These are phyloP conservation scores for Anastatica hierochuntica DNA, from an alignment of 345 rosid species.

Conservation along the genomic window DNA sequence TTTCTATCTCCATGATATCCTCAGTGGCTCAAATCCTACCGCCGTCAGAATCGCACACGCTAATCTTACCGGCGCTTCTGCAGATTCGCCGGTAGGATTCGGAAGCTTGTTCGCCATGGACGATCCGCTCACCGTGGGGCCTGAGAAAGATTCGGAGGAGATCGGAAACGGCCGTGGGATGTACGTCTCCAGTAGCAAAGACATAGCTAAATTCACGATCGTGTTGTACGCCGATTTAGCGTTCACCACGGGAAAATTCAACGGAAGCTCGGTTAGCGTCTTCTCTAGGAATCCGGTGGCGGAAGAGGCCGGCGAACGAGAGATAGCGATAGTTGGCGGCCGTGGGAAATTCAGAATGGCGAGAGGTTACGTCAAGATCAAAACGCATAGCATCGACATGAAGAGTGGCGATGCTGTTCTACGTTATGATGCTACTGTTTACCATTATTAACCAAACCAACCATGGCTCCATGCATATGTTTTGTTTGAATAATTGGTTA, in stretches of 20 bases:
- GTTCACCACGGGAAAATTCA: slow-evolving; percentile 29
- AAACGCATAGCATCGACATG: slow-evolving; percentile 16
- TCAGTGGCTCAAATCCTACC: slow-evolving; percentile 22
- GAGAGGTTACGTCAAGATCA: slow-evolving; percentile 28
- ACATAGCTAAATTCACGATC: slow-evolving; percentile 6
- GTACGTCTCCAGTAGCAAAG: slow-evolving; percentile 26
- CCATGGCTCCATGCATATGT: no score
- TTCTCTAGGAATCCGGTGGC: slow-evolving; percentile 37
- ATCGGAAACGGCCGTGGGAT: slow-evolving; percentile 40
- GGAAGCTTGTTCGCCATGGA: slow-evolving; percentile 35
- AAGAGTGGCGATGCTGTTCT: slow-evolving; percentile 33
- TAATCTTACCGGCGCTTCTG: not conserved
- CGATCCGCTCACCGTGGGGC: slow-evolving; percentile 36
- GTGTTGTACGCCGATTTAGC: slow-evolving; percentile 34
- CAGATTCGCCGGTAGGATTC: slow-evolving; percentile 9
- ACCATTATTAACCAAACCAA: slow-evolving; percentile 29
- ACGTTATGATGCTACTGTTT: slow-evolving; percentile 27
- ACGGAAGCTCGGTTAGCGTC: slow-evolving; percentile 39
- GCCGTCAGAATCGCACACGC: slow-evolving; percentile 31
- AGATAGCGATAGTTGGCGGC: slow-evolving; percentile 44
- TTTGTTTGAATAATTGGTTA: no score
- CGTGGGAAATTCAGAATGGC: slow-evolving; percentile 43
- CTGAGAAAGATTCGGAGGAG: slow-evolving; percentile 20
- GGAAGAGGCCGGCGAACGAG: slow-evolving; percentile 24
- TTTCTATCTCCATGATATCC: slow-evolving; percentile 32